Percentiles rank a stretch among this genome's conserved stretches.
Conservation (phyloP, 2,329 filamentous ascomycete species). For the Calonectria pseudoreteaudii region DNA sequence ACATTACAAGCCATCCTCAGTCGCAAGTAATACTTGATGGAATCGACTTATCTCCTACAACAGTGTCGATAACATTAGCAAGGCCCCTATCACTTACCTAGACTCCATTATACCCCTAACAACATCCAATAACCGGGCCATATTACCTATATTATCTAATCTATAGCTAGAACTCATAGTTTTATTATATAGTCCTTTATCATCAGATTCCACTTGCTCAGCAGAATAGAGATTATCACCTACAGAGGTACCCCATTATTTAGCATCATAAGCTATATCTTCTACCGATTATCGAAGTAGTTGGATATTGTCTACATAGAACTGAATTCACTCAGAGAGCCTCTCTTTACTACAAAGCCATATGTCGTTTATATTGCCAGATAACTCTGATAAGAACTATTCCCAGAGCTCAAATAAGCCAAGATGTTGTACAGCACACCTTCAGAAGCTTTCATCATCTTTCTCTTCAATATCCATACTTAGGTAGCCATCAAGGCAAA, state of each 20-base stretch:
- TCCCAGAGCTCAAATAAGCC: neutral
- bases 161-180: neutral
- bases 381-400: neutral
- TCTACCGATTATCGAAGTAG: constrained; percentile 5
- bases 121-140: neutral
- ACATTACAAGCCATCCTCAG: neutral
- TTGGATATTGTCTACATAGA: neutral
- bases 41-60: too few species aligned
- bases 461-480: neutral
- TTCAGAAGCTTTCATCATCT: neutral
- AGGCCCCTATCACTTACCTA: neutral
- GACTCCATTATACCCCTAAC: neutral
- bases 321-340: neutral
- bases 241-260: neutral
- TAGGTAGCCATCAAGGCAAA: neutral
- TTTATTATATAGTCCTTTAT: neutral
- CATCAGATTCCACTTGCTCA: neutral
- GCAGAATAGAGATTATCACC: neutral
- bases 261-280: neutral
- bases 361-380: neutral
- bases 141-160: too few species aligned
- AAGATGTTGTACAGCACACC: neutral
- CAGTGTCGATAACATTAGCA: neutral
- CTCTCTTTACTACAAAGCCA: neutral
- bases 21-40: neutral